A percentile compares a stretch with the other conserved stretches of the same genome.
These are phyloP conservation scores for Erucastrum elatum DNA, from an alignment of 345 rosid genomes.

Conservation along the genomic window DNA sequence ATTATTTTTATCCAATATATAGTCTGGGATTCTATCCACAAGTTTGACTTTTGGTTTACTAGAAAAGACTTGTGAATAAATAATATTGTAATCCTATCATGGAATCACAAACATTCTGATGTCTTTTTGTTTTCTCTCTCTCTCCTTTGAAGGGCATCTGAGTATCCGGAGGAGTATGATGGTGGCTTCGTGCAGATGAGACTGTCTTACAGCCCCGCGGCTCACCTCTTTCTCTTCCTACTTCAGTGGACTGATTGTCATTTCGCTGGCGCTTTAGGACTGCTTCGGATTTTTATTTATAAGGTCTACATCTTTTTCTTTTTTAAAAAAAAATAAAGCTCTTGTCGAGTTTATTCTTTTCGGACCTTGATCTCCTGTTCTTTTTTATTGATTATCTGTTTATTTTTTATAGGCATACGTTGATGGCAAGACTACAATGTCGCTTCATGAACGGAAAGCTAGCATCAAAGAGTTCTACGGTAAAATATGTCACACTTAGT, in stretches of 20 bases:
- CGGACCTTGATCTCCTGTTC: background rate
- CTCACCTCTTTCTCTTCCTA: slow-evolving; percentile 82
- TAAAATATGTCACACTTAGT: slow-evolving; percentile 34
- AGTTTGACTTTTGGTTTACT: background rate
- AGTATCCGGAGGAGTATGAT: slow-evolving; percentile 75
- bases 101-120: background rate
- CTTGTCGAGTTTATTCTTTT: too few species aligned
- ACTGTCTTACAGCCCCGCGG: slow-evolving; percentile 87
- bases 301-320: slow-evolving; percentile 54
- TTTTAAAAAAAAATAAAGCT: background rate
- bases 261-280: slow-evolving; percentile 85
- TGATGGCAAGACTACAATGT: slow-evolving; percentile 93
- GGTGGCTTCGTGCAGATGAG: slow-evolving; percentile 97
- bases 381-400: background rate
- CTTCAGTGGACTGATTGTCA: slow-evolving; percentile 95
- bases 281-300: slow-evolving; percentile 83
- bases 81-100: background rate
- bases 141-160: slow-evolving; percentile 69
- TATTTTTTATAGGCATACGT: slow-evolving; percentile 57
- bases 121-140: too few species aligned
- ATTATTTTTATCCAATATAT: background rate
- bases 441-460: slow-evolving; percentile 80
- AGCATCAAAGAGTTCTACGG: slow-evolving; percentile 88
- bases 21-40: slow-evolving; percentile 1
- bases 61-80: background rate